Conservation (phyloP, 148 eudicot genomes). For the Hydrangea macrophylla region DNA sequence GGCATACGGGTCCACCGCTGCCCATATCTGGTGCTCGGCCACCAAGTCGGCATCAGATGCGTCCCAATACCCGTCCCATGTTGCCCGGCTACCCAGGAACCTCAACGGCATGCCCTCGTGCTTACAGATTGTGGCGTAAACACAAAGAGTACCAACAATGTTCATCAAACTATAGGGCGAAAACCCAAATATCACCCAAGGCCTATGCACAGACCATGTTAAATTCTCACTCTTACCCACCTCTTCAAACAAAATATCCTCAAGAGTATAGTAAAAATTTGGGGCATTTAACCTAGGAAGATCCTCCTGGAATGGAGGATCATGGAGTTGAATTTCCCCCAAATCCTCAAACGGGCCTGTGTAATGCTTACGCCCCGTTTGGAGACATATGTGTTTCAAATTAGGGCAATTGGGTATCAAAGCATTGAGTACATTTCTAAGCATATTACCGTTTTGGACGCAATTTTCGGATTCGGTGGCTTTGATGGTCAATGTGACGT, state of each 20-base stretch:
- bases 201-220: slow-evolving; percentile 9
- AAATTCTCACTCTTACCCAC: slow-evolving; percentile 1
- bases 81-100: not conserved
- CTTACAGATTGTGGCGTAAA: slow-evolving; percentile 7
- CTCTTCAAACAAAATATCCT: not conserved
- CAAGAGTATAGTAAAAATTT: slow-evolving; percentile 6
- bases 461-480: slow-evolving; percentile 4
- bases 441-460: not conserved
- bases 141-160: not conserved
- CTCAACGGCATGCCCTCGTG: slow-evolving; percentile 9
- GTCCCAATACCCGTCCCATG: slow-evolving; percentile 4
- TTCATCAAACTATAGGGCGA: slow-evolving; percentile 12
- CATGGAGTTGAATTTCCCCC: not conserved
- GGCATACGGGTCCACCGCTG: slow-evolving; percentile 17
- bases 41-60: slow-evolving; percentile 8
- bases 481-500: slow-evolving; percentile 1
- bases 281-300: slow-evolving; percentile 5
- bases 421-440: slow-evolving; percentile 3
- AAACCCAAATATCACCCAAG: slow-evolving; percentile 1
- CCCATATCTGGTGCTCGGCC: slow-evolving; percentile 14
- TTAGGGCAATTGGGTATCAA: slow-evolving; percentile 10
- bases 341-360: not conserved
- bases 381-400: slow-evolving; percentile 11
- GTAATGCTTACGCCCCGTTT: slow-evolving; percentile 9
- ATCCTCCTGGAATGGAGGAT: slow-evolving; percentile 2